Evolutionary conservation across 768 basidiomycete genomes (phyloP).

Genomic region (Dioszegia hungarica): DNA sequence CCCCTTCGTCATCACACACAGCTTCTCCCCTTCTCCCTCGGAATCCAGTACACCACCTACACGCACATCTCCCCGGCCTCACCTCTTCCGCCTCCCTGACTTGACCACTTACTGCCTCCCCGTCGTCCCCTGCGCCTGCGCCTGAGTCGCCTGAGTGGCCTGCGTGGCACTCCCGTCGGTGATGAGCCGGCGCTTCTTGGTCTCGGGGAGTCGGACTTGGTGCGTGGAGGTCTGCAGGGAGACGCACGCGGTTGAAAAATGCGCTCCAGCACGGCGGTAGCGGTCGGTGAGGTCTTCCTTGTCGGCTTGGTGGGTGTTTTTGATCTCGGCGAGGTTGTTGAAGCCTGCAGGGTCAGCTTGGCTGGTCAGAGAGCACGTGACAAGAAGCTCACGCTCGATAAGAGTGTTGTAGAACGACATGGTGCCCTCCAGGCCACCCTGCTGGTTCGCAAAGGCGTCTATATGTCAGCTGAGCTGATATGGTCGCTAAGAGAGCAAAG

Average conservation of each 20-base stretch:
- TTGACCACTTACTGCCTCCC: background rate
- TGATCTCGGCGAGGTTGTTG: background rate
- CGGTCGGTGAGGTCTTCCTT: background rate
- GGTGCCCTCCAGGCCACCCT: background rate
- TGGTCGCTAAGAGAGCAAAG: background rate
- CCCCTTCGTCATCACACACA: background rate
- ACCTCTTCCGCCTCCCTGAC: background rate
- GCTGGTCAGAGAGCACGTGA: background rate
- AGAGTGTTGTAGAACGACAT: background rate
- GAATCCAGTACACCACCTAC: no score
- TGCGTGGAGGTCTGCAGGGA: slow-evolving; percentile 2
- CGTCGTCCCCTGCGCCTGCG: background rate
- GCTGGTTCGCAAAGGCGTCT: background rate
- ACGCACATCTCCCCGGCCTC: no score
- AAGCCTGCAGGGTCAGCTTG: background rate
- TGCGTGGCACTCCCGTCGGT: background rate
- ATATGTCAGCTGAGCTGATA: background rate
- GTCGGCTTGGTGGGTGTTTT: background rate
- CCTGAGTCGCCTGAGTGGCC: background rate
- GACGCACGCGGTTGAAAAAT: slow-evolving; percentile 5
- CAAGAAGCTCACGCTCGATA: background rate
- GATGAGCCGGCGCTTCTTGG: slow-evolving; percentile 2
- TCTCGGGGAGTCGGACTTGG: slow-evolving; percentile 2
- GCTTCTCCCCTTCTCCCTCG: background rate
- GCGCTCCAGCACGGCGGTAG: background rate